Base-by-base conservation (phyloP, 331 rosid genomes). In the Prunus yedoensis region DNA sequence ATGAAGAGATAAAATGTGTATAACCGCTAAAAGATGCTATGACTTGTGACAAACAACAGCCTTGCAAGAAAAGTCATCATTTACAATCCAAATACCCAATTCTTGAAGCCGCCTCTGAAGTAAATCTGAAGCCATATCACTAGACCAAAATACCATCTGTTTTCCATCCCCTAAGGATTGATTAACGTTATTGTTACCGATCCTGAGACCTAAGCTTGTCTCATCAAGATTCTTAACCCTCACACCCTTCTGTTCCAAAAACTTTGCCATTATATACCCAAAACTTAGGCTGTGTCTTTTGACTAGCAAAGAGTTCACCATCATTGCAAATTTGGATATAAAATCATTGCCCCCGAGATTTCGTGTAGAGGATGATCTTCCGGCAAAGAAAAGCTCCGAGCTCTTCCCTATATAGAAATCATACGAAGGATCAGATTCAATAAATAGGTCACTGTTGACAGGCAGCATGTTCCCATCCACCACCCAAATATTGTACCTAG, bases 21-120 rank as follows among this genome's bases (percentile, higher is more conserved):
- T 21, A 18, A 43, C n/a, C 23, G 46, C 30, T 8, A 23, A 35
- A 20, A 71, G 79, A 75, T 78, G 87, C 88, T 91, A 94, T 52
- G 85, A 78, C 58, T 74, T 78, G 68, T 85, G 93, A 83, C 98
- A 91, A 20, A 85, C 79, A 78, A 94, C 96, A 56, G 91, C 96
- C n/a, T 78, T 90, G 85, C 97, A 91, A 20, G 98, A 88, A 16
- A 74, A 74, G 77, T 90, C 98, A 63, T 69, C 72, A 76, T 88
- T 91, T 66, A 91, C 61, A 73, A 75, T 54, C 98, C 97, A 91
- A 51, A 86, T 51, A 77, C 89, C 86, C 82, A 86, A 43, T 68
- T 85, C 96, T 68, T 76, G 70, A 53, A 94, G 91, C 85, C 73
- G 67, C 75, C 86, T 89, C 80, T 74, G 82, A 77, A 94, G 52